Conservation (phyloP, 75 land plant genomes). For the Adiantum capillusveneris region DNA sequence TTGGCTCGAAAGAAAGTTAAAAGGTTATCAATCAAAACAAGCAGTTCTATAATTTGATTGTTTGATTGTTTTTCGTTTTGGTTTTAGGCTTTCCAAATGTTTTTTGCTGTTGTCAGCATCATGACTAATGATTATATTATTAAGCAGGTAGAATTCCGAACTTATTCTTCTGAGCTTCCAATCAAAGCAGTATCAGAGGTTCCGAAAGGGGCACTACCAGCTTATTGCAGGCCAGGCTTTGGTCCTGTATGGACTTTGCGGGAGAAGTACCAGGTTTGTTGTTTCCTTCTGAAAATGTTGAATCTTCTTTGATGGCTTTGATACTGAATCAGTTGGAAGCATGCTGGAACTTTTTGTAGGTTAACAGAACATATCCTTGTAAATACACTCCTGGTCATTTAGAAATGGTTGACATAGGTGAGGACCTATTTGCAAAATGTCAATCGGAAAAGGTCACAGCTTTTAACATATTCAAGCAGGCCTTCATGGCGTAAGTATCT, state of each 20-base stretch:
- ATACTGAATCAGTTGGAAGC: background rate
- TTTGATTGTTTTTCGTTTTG: no score
- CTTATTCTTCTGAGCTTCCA: background rate
- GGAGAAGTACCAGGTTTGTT: constrained; percentile 5
- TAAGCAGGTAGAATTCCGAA: background rate
- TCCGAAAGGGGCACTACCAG: background rate
- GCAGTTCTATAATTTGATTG: no score
- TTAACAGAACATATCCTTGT: background rate
- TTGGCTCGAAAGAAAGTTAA: no score
- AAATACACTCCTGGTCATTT: constrained; percentile 4
- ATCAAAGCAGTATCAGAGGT: background rate
- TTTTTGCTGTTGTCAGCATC: no score
- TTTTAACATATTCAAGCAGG: background rate
- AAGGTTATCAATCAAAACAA: no score
- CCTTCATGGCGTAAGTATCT: background rate
- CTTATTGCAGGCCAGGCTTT: constrained; percentile 4
- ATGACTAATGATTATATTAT: no score
- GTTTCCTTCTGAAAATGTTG: background rate
- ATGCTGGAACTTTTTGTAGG: background rate
- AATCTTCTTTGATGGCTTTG: background rate
- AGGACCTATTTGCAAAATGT: background rate
- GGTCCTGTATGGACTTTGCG: background rate
- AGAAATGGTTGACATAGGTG: background rate
- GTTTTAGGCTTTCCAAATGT: no score
- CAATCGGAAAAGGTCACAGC: background rate